These are phyloP conservation scores for Cladosporium halotolerans DNA, from an alignment of 2,329 filamentous ascomycete genomes.

Conservation along the genomic window DNA sequence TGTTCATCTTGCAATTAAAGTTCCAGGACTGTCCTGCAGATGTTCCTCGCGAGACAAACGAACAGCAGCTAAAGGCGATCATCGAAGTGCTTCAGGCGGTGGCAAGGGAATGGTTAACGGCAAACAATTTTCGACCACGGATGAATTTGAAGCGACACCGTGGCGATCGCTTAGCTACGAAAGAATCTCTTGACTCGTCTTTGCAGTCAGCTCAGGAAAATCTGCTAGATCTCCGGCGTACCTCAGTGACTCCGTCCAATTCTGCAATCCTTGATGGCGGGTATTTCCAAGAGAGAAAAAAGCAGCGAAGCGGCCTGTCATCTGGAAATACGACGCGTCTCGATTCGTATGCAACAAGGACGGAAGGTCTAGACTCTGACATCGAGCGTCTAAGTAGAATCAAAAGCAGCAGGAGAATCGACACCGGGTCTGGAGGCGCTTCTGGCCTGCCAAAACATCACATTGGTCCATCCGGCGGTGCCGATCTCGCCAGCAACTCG, in stretches of 20 bases:
- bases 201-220: not conserved
- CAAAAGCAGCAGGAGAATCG: slow-evolving; percentile 32
- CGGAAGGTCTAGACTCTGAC: not conserved
- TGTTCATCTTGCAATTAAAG: slow-evolving; percentile 67
- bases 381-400: slow-evolving; percentile 38
- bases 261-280: too few species aligned
- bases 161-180: not conserved
- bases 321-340: not conserved
- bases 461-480: too few species aligned
- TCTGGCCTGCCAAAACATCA: too few species aligned
- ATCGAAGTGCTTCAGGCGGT: slow-evolving; percentile 62
- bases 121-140: slow-evolving; percentile 60
- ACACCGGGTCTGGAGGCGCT: too few species aligned
- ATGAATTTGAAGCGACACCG: slow-evolving; percentile 19
- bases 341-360: not conserved
- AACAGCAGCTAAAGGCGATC: slow-evolving; percentile 45
- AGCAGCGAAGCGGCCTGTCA: not conserved
- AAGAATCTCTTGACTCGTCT: not conserved
- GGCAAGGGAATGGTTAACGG: slow-evolving; percentile 67
- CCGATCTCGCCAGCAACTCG: too few species aligned
- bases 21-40: not conserved
- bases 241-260: too few species aligned
- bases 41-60: not conserved
- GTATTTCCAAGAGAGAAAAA: not conserved
- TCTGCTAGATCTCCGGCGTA: too few species aligned